These are phyloP conservation scores for Pascua guehoae DNA, from an alignment of 1,284 basidiomycete genomes.

Conservation along the genomic window DNA sequence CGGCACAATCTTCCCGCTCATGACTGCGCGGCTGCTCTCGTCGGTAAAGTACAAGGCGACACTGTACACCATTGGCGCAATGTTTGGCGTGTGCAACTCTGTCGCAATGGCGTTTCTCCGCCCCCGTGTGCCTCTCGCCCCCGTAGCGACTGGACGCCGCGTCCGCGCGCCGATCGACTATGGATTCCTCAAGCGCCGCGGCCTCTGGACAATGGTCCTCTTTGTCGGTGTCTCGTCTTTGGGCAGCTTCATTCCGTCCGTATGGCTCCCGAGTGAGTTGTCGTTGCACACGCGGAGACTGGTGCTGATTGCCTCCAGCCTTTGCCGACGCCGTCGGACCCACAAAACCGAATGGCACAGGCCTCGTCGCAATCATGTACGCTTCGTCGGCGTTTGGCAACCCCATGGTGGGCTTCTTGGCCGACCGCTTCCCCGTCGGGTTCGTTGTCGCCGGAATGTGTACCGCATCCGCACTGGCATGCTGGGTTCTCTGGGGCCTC, in stretches of 20 bases:
- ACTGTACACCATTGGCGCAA: slow-evolving; percentile 38
- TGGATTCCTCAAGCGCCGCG: slow-evolving; percentile 25
- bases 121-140: slow-evolving; percentile 34
- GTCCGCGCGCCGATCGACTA: slow-evolving; percentile 16
- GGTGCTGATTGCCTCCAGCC: slow-evolving; percentile 25
- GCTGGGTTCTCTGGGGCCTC: slow-evolving; percentile 48
- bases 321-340: slow-evolving; percentile 39
- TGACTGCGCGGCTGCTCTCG: slow-evolving; percentile 34
- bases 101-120: slow-evolving; percentile 36
- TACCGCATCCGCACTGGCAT: slow-evolving; percentile 31
- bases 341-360: slow-evolving; percentile 37
- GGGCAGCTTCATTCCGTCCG: slow-evolving; percentile 44
- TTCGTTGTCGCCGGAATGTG: slow-evolving; percentile 35
- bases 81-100: slow-evolving; percentile 27
- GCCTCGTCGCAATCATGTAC: slow-evolving; percentile 44
- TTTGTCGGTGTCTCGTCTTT: slow-evolving; percentile 39
- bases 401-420: slow-evolving; percentile 35
- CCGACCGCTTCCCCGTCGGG: slow-evolving; percentile 35
- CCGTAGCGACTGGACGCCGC: background rate
- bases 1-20: slow-evolving; percentile 44
- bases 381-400: slow-evolving; percentile 42
- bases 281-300: too few species aligned
- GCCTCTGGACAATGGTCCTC: slow-evolving; percentile 29
- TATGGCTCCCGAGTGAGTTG: slow-evolving; percentile 45
- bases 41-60: slow-evolving; percentile 42